A percentile compares a stretch with the other conserved stretches of the same genome.
phyloP scores from a whole-genome alignment of 495 filamentous ascomycete genomes.

The Penicillium crystallinum region DNA sequence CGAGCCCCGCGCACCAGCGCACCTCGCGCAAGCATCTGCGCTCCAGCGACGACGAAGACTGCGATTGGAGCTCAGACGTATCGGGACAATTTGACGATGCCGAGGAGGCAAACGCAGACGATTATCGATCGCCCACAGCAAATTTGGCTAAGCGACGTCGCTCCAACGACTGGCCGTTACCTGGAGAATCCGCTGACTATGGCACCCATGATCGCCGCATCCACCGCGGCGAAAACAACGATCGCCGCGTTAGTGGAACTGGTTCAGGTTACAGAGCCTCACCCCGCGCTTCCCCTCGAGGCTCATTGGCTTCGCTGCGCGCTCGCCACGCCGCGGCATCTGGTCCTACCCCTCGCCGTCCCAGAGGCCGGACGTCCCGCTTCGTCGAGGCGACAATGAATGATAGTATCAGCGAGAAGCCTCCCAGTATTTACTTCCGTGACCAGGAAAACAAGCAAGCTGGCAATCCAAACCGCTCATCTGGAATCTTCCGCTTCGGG shows the following conservation, averaged over 20 bases:
- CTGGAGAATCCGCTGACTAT: constrained; percentile 25
- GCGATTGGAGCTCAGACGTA: constrained; percentile 27
- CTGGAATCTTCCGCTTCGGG: constrained; percentile 56
- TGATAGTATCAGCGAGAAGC: constrained; percentile 63
- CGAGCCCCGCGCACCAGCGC: constrained; percentile 16
- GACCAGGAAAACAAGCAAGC: constrained; percentile 25
- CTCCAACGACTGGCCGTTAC: constrained; percentile 47
- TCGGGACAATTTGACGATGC: constrained; percentile 43
- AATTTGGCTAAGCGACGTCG: constrained; percentile 42
- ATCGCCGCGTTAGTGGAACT: not conserved
- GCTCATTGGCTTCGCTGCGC: constrained; percentile 18
- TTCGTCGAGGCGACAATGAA: constrained; percentile 77
- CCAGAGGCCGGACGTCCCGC: constrained; percentile 46
- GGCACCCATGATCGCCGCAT: constrained; percentile 13
- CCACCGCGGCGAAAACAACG: constrained; percentile 5
- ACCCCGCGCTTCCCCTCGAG: constrained; percentile 26
- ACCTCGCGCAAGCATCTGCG: constrained; percentile 32
- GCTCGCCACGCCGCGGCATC: constrained; percentile 13
- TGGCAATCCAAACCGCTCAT: constrained; percentile 20
- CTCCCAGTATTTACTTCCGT: constrained; percentile 56
- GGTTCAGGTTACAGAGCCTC: constrained; percentile 16
- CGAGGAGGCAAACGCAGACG: constrained; percentile 28
- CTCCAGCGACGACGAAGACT: constrained; percentile 16
- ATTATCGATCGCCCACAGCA: constrained; percentile 19
- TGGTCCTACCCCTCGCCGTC: constrained; percentile 15